Evolutionary conservation across 2,329 filamentous ascomycete genomes (phyloP), one percentile per base, ranked within the genome.

Genomic region (Aureobasidium namibiae): DNA sequence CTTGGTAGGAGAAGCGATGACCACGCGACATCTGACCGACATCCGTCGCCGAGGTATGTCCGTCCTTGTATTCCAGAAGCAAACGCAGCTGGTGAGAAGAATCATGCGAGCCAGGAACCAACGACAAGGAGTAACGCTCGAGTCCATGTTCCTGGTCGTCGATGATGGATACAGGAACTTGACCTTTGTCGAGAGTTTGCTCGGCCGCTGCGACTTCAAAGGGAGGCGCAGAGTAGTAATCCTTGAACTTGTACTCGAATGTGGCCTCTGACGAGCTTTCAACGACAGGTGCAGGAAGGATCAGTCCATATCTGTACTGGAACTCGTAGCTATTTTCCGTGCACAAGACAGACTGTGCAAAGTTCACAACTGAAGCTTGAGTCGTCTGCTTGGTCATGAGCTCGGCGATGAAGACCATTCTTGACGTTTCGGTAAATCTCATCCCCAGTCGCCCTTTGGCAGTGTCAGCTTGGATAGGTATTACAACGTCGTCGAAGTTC

Each of bases 11-110:
- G 39, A 45, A 56, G 36, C 53, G 53, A 38, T 39, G 46, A 13
- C 53, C 53, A n/a, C 53, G 53, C 1, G 53, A n/a, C 26, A 56
- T 56, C 10, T 46, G 53, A 3, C 53, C 53, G 14, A 56, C 53
- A 14, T 56, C 53, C 7, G 34, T 10, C 11, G 18, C 4, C n/a
- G 39, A 34, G 9, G 8, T 11, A 9, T 16, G 16, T 14, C 39
- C 39, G 16, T 45, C 16, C 4, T 3, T 6, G 31, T 23, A 11
- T 1, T 2, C 6, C 2, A 34, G 6, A 3, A 14, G 18, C 5
- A 49, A 31, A 2, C 24, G 45, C 4, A 49, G 45, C 14, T 16
- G 45, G 13, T 18, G 45, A 34, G 29, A 2, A 34, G 18, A 31
- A 3, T 8, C 23, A 9, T 11, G 16, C 2, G 11, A 14, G 1